Percentiles rank a stretch among this genome's conserved stretches.
phyloP scores from a whole-genome alignment of 2,329 filamentous ascomycete genomes.

The Graphium sp. region DNA sequence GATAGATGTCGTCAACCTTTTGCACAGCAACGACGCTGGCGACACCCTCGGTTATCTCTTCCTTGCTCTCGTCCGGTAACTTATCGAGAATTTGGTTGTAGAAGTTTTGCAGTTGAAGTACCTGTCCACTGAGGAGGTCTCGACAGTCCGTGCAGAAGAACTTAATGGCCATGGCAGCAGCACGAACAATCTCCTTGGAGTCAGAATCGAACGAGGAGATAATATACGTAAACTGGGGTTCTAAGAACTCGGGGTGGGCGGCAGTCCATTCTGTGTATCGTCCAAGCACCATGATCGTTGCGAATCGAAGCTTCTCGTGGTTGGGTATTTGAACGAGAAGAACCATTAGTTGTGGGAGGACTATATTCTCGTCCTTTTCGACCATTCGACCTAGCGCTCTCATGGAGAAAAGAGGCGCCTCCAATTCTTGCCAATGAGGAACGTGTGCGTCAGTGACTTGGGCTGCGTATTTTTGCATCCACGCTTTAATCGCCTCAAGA shows the following conservation, averaged over 20 bases:
- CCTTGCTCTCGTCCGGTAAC: slow-evolving; percentile 72
- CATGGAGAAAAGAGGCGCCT: slow-evolving; percentile 89
- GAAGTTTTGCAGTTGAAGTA: slow-evolving; percentile 75
- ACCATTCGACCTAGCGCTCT: slow-evolving; percentile 96
- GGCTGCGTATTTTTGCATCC: slow-evolving; percentile 69
- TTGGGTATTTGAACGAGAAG: slow-evolving; percentile 86
- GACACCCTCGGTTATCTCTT: slow-evolving; percentile 92
- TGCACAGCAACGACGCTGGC: slow-evolving; percentile 83
- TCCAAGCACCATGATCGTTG: slow-evolving; percentile 92
- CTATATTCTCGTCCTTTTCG: slow-evolving; percentile 67
- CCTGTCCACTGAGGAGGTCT: slow-evolving; percentile 66
- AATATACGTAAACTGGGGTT: slow-evolving; percentile 89
- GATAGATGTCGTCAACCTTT: slow-evolving; percentile 63
- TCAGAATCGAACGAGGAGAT: slow-evolving; percentile 80
- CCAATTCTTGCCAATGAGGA: slow-evolving; percentile 90
- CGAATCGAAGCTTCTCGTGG: slow-evolving; percentile 96
- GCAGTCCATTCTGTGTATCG: slow-evolving; percentile 98
- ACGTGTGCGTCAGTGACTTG: slow-evolving; percentile 60
- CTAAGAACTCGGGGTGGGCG: slow-evolving; percentile 78
- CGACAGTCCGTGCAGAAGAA: slow-evolving; percentile 96
- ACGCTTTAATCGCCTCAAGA: slow-evolving; percentile 68
- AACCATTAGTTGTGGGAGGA: slow-evolving; percentile 83
- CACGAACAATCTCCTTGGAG: slow-evolving; percentile 80
- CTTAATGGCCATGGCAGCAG: slow-evolving; percentile 85
- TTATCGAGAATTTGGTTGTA: slow-evolving; percentile 82